Conservation (phyloP, 164 flowering plant species). For the Paratinospora sagittata region DNA sequence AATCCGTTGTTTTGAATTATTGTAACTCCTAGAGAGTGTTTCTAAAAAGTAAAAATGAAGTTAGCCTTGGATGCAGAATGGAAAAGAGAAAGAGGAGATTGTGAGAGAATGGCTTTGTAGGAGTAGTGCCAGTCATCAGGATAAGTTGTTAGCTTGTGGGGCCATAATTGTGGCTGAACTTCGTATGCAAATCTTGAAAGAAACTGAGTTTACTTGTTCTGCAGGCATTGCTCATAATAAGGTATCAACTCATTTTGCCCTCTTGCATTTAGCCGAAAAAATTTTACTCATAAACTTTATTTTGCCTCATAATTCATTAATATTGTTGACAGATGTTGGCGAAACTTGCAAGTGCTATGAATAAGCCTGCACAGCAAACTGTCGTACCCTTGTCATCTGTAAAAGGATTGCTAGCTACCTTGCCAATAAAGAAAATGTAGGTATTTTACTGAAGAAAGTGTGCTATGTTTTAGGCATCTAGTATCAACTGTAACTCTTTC, state of each 20-base stretch:
- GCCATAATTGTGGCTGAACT: slow-evolving; percentile 84
- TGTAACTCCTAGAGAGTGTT: background rate
- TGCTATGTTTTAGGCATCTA: background rate
- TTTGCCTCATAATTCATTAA: slow-evolving; percentile 9
- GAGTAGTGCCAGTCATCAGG: slow-evolving; percentile 58
- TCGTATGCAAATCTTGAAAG: slow-evolving; percentile 68
- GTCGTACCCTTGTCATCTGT: slow-evolving; percentile 75
- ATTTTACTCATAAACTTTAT: background rate
- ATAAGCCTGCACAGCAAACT: slow-evolving; percentile 98
- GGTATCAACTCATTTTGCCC: slow-evolving; percentile 30
- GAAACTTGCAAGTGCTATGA: slow-evolving; percentile 87
- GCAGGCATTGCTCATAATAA: slow-evolving; percentile 98
- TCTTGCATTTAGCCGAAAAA: slow-evolving; percentile 1
- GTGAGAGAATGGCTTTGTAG: slow-evolving; percentile 68
- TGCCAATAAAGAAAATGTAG: slow-evolving; percentile 92
- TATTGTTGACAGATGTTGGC: slow-evolving; percentile 76
- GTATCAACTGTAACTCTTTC: background rate
- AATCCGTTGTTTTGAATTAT: background rate
- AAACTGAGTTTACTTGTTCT: slow-evolving; percentile 91
- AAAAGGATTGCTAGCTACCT: slow-evolving; percentile 49
- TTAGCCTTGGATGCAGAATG: slow-evolving; percentile 37
- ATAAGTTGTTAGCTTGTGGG: slow-evolving; percentile 91
- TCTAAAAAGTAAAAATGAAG: background rate
- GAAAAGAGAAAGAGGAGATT: slow-evolving; percentile 28
- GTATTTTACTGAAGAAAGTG: background rate